These are phyloP conservation scores for Flaveria floridana DNA, from an alignment of 140 eudicot species.

Conservation along the genomic window DNA sequence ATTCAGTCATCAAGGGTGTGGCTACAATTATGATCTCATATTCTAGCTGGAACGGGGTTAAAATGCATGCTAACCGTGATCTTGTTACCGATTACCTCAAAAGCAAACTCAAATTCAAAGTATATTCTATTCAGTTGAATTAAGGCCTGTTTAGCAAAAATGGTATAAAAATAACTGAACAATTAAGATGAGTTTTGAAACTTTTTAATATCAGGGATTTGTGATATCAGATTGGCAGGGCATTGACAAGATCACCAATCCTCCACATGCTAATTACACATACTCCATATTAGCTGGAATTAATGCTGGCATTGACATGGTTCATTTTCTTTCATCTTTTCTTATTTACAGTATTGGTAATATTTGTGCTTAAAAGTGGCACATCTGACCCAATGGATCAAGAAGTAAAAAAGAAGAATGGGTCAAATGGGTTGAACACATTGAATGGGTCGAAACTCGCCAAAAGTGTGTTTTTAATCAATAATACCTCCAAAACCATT, in stretches of 20 bases:
- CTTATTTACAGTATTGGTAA: constrained; percentile 9
- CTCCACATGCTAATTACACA: constrained; percentile 65
- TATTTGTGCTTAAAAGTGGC: constrained; percentile 3
- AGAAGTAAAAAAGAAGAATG: neutral
- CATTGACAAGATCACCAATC: constrained; percentile 64
- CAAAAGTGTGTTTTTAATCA: neutral
- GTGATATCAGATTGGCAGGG: constrained; percentile 85
- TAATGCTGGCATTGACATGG: constrained; percentile 83
- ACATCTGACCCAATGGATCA: neutral
- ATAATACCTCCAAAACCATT: neutral
- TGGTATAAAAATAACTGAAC: neutral
- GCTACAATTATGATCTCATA: constrained; percentile 72
- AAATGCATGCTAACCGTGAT: constrained; percentile 69
- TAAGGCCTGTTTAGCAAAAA: constrained; percentile 1
- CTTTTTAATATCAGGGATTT: constrained; percentile 51
- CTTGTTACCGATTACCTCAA: constrained; percentile 62
- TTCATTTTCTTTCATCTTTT: constrained; percentile 21
- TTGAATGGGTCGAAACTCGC: neutral
- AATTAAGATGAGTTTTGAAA: constrained; percentile 7
- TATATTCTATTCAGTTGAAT: constrained; percentile 23
- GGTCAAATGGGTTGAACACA: neutral
- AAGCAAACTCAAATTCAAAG: constrained; percentile 51
- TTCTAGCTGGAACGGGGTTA: constrained; percentile 77
- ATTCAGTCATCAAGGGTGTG: constrained; percentile 63
- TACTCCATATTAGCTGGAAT: constrained; percentile 66